phyloP scores from a whole-genome alignment of 1,139 yeast genomes.

The Spathaspora sp. region DNA sequence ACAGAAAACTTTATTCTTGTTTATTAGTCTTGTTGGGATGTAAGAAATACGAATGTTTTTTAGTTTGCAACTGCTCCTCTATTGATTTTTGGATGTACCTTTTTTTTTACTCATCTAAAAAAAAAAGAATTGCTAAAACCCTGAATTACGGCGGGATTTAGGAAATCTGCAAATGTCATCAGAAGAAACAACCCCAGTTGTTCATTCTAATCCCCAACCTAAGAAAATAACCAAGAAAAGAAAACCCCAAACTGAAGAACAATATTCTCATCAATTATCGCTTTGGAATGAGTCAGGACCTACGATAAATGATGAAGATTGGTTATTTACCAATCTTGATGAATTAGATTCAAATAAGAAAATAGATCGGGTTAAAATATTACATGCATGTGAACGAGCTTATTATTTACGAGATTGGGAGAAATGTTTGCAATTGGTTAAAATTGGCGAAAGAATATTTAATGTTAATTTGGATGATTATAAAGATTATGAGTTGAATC shows the following conservation, averaged over 20 bases:
- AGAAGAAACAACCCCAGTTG: neutral
- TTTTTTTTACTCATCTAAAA: neutral
- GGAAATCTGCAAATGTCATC: neutral
- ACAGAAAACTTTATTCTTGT: too few relatives aligned
- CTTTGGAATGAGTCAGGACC: constrained; percentile 54
- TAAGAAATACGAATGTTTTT: too few relatives aligned
- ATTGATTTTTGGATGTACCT: neutral
- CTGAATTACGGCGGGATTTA: too few relatives aligned
- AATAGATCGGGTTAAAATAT: constrained; percentile 32
- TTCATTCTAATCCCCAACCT: neutral
- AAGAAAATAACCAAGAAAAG: constrained; percentile 22
- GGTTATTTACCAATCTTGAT: constrained; percentile 37
- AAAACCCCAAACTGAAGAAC: constrained; percentile 60
- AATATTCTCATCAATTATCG: constrained; percentile 42
- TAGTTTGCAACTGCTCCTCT: neutral
- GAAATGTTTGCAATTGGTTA: constrained; percentile 32
- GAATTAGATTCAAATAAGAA: constrained; percentile 27
- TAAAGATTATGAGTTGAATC: constrained; percentile 21
- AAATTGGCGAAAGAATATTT: constrained; percentile 28
- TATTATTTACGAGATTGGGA: constrained; percentile 48
- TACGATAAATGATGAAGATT: constrained; percentile 41
- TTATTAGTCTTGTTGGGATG: too few relatives aligned
- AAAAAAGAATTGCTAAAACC: neutral
- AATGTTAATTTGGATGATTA: constrained; percentile 31
- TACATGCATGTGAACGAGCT: constrained; percentile 49